phyloP scores from a whole-genome alignment of 2,329 filamentous ascomycete species.

The Dothideomycetidae sp. region DNA sequence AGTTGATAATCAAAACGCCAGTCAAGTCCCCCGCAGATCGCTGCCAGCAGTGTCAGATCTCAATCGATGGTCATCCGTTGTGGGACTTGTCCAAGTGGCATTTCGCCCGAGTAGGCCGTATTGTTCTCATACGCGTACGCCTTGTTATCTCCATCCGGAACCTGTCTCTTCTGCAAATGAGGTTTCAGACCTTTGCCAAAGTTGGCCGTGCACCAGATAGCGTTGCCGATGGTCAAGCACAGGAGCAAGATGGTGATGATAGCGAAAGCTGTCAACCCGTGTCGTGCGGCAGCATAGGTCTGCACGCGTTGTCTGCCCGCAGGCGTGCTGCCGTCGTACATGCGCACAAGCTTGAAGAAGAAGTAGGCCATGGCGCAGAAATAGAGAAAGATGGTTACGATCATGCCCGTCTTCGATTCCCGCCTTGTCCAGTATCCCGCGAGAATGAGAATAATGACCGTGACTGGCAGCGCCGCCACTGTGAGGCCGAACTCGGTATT shows the following conservation, averaged over 20 bases:
- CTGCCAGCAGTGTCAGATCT: constrained; percentile 8
- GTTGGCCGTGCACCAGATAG: constrained; percentile 75
- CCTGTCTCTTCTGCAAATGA: constrained; percentile 54
- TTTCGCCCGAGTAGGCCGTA: constrained; percentile 13
- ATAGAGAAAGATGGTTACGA: constrained; percentile 65
- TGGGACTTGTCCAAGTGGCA: constrained; percentile 20
- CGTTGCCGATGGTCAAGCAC: constrained; percentile 74
- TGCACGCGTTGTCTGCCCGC: constrained; percentile 19
- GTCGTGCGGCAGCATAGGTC: constrained; percentile 64
- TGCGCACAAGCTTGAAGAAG: constrained; percentile 93
- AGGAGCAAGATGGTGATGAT: constrained; percentile 84
- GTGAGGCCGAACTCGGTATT: constrained; percentile 74
- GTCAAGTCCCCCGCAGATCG: constrained; percentile 6
- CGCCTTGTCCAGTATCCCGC: constrained; percentile 74
- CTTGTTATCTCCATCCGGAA: constrained; percentile 36
- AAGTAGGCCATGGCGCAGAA: constrained; percentile 87
- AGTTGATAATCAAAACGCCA: neutral
- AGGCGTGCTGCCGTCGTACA: constrained; percentile 51
- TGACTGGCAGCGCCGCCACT: constrained; percentile 77
- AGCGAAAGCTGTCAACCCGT: constrained; percentile 83
- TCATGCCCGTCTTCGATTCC: constrained; percentile 69
- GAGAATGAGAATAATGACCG: constrained; percentile 71
- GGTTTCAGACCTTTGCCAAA: constrained; percentile 82
- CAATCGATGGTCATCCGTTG: constrained; percentile 37
- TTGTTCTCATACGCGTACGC: constrained; percentile 18